Percentiles rank a stretch among this genome's conserved stretches.
Conservation (phyloP, 768 basidiomycete species). For the Russula foetens region DNA sequence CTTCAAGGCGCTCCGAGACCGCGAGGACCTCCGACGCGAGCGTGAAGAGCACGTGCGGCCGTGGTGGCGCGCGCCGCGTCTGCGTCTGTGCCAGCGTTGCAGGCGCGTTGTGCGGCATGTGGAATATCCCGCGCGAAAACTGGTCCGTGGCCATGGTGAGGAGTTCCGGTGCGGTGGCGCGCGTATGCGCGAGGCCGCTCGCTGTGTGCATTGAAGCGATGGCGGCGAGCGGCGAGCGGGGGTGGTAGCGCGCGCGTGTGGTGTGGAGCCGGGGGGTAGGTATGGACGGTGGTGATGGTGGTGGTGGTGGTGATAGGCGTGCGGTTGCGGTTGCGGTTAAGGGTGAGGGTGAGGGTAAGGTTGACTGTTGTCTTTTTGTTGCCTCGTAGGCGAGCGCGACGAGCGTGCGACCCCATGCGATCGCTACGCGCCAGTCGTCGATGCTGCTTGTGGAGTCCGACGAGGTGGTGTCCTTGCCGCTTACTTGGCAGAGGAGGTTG, state of each 20-base stretch:
- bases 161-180: conserved; percentile 40
- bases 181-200: conserved; percentile 37
- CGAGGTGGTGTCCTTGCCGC: neutral
- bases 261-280: neutral
- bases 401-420: conserved; percentile 59
- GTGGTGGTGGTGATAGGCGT: neutral
- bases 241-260: conserved; percentile 6
- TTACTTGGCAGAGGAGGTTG: conserved; percentile 40
- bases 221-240: conserved; percentile 40
- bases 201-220: conserved; percentile 44
- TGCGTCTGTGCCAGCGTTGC: neutral
- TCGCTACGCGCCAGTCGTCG: conserved; percentile 63
- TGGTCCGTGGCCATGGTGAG: conserved; percentile 59
- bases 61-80: conserved; percentile 26
- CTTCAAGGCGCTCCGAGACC: conserved; percentile 47
- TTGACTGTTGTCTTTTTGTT: conserved; percentile 1
- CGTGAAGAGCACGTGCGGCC: conserved; percentile 51
- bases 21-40: conserved; percentile 55
- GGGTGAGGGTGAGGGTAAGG: conserved; percentile 22
- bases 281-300: neutral
- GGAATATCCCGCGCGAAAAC: conserved; percentile 59
- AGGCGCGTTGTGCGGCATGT: conserved; percentile 49
- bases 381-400: conserved; percentile 49
- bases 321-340: neutral
- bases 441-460: conserved; percentile 6